phyloP scores from a whole-genome alignment of 139 green algal species.

The Chlamydomonas sp. region DNA sequence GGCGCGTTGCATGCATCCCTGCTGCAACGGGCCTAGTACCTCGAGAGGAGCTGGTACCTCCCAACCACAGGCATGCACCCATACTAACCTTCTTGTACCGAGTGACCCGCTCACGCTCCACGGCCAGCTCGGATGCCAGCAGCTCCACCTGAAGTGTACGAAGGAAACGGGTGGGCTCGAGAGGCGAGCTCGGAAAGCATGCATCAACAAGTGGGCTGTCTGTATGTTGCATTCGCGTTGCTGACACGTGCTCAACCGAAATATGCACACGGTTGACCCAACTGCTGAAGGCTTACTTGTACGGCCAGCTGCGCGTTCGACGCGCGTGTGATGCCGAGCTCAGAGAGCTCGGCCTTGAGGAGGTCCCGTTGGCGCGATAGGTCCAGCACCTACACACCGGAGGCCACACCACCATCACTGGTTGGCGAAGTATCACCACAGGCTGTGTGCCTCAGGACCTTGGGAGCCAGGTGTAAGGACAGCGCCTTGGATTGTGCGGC shows the following conservation, averaged over 20 bases:
- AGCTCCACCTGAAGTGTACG: background rate
- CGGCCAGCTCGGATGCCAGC: background rate
- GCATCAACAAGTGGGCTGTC: too few relatives aligned
- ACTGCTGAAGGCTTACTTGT: background rate
- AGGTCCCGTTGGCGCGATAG: conserved; percentile 36
- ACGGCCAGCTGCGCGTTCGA: conserved; percentile 19
- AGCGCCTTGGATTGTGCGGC: too few relatives aligned
- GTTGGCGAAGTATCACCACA: too few relatives aligned
- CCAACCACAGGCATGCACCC: background rate
- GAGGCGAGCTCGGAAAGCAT: too few relatives aligned
- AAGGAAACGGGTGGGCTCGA: background rate
- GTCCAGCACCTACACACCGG: conserved; percentile 3
- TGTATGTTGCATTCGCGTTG: too few relatives aligned
- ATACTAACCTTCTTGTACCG: conserved; percentile 15
- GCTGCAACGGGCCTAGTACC: background rate
- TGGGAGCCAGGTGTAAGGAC: too few relatives aligned
- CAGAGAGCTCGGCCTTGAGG: conserved; percentile 23
- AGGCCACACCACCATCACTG: background rate
- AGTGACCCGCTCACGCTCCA: background rate
- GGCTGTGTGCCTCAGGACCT: too few relatives aligned
- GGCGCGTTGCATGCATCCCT: background rate
- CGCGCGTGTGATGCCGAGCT: conserved; percentile 2
- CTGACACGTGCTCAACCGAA: too few relatives aligned
- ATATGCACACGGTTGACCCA: background rate
- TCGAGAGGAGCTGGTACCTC: background rate